A percentile compares a stretch with the other conserved stretches of the same genome.
phyloP scores from a whole-genome alignment of 2,329 filamentous ascomycete species.

The Ilyonectria destructans region DNA sequence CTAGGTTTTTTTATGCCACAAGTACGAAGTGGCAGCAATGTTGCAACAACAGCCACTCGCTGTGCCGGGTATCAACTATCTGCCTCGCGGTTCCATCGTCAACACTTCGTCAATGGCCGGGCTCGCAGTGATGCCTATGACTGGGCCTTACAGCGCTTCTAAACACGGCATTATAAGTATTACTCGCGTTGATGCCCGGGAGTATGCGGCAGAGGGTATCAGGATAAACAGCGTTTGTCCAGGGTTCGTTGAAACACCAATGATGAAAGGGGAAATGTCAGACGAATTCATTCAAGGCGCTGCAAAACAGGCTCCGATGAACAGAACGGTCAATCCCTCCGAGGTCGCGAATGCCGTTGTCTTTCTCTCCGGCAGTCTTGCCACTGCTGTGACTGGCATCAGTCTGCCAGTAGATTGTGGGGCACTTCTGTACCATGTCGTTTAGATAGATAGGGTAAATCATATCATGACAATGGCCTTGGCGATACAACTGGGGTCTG shows the following conservation, averaged over 20 bases:
- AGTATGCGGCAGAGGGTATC: neutral
- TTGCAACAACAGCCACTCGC: neutral
- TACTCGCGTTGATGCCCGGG: neutral
- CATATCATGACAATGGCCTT: too few relatives aligned
- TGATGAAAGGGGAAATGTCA: neutral
- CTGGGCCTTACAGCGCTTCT: neutral
- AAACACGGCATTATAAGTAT: neutral
- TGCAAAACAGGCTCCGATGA: neutral
- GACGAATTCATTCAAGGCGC: neutral
- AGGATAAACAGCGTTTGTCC: constrained; percentile 1
- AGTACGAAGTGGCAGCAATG: neutral
- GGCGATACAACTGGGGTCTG: too few relatives aligned
- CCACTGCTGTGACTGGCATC: neutral
- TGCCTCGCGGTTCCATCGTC: neutral
- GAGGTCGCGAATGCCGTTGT: neutral
- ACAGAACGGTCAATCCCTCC: neutral
- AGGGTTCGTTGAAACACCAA: neutral
- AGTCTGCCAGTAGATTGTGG: neutral
- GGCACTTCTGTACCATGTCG: neutral
- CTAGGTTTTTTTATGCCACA: neutral
- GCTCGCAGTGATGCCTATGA: neutral
- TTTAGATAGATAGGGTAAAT: too few relatives aligned
- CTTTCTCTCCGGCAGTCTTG: neutral
- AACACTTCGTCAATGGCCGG: neutral
- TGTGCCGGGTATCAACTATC: neutral